phyloP scores from a whole-genome alignment of 2,329 filamentous ascomycete species.

The Sporothrix mexicana region DNA sequence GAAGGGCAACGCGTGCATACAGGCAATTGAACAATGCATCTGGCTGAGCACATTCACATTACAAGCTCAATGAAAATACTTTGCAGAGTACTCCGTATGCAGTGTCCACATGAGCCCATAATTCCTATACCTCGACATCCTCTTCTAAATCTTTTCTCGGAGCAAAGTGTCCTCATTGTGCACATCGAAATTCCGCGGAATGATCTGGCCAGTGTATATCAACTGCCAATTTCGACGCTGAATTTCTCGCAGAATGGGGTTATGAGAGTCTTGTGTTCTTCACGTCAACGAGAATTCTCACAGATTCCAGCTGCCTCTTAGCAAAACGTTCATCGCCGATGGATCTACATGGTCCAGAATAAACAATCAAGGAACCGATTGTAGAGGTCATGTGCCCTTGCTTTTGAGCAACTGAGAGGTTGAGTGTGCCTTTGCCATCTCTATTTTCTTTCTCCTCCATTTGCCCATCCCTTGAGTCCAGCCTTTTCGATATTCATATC shows the following conservation, averaged over 20 bases:
- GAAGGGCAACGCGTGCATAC: too few relatives aligned
- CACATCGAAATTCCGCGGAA: not conserved
- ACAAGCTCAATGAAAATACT: not conserved
- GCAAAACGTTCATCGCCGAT: conserved; percentile 15
- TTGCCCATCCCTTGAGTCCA: not conserved
- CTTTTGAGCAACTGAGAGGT: not conserved
- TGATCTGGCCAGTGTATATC: not conserved
- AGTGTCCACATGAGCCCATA: not conserved
- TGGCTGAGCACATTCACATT: not conserved
- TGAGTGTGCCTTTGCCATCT: not conserved
- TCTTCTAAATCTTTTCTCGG: not conserved
- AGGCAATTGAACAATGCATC: too few relatives aligned
- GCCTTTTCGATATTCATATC: not conserved
- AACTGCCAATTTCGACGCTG: not conserved
- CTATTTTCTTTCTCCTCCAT: not conserved
- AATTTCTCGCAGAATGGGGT: not conserved
- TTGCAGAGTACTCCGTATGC: not conserved
- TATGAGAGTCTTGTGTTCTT: not conserved
- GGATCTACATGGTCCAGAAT: not conserved
- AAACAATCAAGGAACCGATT: conserved; percentile 17
- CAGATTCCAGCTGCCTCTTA: not conserved
- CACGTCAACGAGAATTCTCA: not conserved
- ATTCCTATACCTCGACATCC: not conserved
- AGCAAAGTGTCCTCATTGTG: not conserved
- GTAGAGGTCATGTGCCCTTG: conserved; percentile 11